Percentiles rank a stretch among this genome's conserved stretches.
These are phyloP conservation scores for Letharia columbiana DNA, from an alignment of 495 filamentous ascomycete species.

Conservation along the genomic window DNA sequence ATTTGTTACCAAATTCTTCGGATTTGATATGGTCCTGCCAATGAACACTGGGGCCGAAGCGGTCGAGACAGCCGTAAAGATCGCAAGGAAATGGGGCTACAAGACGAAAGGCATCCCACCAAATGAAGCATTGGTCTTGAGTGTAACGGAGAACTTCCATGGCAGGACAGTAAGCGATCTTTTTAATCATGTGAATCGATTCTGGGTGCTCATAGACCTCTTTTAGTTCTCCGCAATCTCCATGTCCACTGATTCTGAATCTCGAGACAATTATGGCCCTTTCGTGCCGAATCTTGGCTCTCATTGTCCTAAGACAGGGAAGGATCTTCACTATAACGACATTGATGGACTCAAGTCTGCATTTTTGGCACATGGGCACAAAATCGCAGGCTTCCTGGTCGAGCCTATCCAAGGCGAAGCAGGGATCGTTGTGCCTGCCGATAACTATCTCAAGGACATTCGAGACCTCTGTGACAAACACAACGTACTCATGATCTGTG, in stretches of 20 bases:
- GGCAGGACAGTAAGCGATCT: slow-evolving; percentile 62
- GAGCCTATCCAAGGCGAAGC: slow-evolving; percentile 99
- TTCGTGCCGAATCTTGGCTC: slow-evolving; percentile 85
- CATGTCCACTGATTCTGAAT: slow-evolving; percentile 89
- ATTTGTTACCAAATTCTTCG: slow-evolving; percentile 79
- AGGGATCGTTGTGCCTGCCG: slow-evolving; percentile 90
- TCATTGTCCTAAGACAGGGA: slow-evolving; percentile 64
- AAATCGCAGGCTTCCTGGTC: slow-evolving; percentile 88
- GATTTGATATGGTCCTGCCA: slow-evolving; percentile 96
- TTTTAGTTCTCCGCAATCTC: slow-evolving; percentile 88
- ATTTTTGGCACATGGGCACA: slow-evolving; percentile 68
- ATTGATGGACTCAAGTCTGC: slow-evolving; percentile 71
- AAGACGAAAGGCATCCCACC: slow-evolving; percentile 86
- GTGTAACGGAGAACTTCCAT: slow-evolving; percentile 89
- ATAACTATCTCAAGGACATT: slow-evolving; percentile 76
- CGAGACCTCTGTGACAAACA: slow-evolving; percentile 83
- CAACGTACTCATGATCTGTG: slow-evolving; percentile 90
- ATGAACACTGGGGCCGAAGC: slow-evolving; percentile 99
- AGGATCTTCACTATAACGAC: slow-evolving; percentile 76
- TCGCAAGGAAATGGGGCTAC: slow-evolving; percentile 98
- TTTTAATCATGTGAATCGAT: slow-evolving; percentile 7
- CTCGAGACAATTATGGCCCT: slow-evolving; percentile 92
- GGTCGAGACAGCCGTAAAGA: slow-evolving; percentile 96
- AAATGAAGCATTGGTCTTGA: slow-evolving; percentile 76
- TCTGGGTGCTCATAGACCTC: slow-evolving; percentile 18